Base-by-base conservation (phyloP, 129 eudicot species). In the Tagetes erecta region DNA sequence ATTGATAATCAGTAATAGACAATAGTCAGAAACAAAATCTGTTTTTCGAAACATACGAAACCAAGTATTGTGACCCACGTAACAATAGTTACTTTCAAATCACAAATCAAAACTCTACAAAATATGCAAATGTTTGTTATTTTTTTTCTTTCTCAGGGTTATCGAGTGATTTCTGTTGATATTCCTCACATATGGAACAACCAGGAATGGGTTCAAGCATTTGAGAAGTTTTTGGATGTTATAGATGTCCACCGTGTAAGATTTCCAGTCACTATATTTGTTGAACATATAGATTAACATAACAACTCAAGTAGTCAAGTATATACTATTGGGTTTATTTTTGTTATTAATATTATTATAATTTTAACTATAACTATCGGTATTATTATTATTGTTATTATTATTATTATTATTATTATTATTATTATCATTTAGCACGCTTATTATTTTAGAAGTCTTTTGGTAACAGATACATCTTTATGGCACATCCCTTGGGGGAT, bases 241-340 rank as follows among this genome's bases (percentile, higher is more conserved):
- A 85, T 94, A 68, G 91, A 94, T 40, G 93, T 94, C 79, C 99
- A 94, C 82, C 97, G 86, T 86, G 99, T 94, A 94, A 88, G 97
- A 66, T 75, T 73, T 64, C 56, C 6, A 10, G 38, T 52, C 51
- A 38, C 41, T 60, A 68, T 62, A 62, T 35, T 1, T 59, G 66
- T 8, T 57, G 8, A 31, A 63, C 71, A 38, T 47, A 51, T 36
- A 44, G 66, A 67, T 67, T 66, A 67, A 55, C 70, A 42, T 3
- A 44, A 58, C 11, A 33, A 20, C 27, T 20, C 27, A 20, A 20
- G 27, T 20, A 20, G 0, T 20, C 27, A 20, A 20, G 27, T 20
- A 41, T 64, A 39, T 75, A 64, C 20, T 52, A 75, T 75, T 63
- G 40, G 47, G 6, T 59, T 58, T 59, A 40, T 33, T 59, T 6